phyloP scores from a whole-genome alignment of 345 rosid genomes.

The Acer negundo region DNA sequence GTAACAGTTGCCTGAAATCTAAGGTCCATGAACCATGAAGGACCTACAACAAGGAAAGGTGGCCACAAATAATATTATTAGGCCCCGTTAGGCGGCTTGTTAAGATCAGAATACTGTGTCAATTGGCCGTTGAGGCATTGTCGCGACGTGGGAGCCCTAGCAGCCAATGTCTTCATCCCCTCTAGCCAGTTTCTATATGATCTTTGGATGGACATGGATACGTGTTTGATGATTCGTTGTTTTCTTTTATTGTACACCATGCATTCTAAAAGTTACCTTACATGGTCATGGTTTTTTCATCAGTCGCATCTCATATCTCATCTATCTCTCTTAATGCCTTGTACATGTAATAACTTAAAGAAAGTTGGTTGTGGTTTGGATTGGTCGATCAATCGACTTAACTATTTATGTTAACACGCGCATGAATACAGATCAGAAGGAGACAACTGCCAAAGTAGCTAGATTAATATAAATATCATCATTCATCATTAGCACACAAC shows the following conservation, averaged over 20 bases:
- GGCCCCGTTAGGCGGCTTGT: slow-evolving; percentile 15
- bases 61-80: slow-evolving; percentile 1
- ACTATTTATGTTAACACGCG: neutral
- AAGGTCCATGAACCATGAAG: slow-evolving; percentile 22
- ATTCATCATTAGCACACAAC: neutral
- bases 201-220: slow-evolving; percentile 7
- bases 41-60: slow-evolving; percentile 21
- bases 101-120: slow-evolving; percentile 18
- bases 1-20: slow-evolving; percentile 29
- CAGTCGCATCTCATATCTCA: slow-evolving; percentile 33
- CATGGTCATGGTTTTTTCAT: slow-evolving; percentile 40
- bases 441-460: too few relatives aligned
- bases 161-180: slow-evolving; percentile 16
- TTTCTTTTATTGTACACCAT: slow-evolving; percentile 50
- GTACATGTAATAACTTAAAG: too few relatives aligned
- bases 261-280: slow-evolving; percentile 42
- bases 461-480: neutral
- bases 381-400: neutral
- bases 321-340: too few relatives aligned
- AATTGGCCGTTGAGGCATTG: slow-evolving; percentile 10
- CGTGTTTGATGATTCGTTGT: slow-evolving; percentile 33
- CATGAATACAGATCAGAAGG: neutral
- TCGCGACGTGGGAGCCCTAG: neutral
- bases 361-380: neutral
- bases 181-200: slow-evolving; percentile 10